Evolutionary conservation across 208 protist genomes (phyloP).

Genomic region (Leishmania martiniquensis): DNA sequence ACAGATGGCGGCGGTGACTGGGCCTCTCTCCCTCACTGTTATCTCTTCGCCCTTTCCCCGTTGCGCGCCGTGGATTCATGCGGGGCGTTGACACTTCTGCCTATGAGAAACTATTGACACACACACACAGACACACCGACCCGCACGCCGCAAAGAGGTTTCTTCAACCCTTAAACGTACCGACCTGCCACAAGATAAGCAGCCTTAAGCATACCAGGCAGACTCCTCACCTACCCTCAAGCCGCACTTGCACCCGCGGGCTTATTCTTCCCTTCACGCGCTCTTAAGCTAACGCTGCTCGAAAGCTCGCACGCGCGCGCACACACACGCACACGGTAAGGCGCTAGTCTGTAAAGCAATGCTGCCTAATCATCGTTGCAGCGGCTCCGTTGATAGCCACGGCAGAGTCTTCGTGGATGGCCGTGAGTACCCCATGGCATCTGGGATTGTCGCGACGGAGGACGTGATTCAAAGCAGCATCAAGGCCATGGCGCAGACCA

Average conservation of each 20-base stretch:
- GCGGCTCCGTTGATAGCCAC: conserved; percentile 33
- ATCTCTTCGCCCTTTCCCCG: not conserved
- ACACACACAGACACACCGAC: not conserved
- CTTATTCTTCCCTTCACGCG: not conserved
- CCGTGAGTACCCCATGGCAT: conserved; percentile 83
- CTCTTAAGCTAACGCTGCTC: not conserved
- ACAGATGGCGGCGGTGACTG: not conserved
- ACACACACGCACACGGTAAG: not conserved
- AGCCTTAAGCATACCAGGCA: not conserved
- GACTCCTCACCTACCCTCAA: not conserved
- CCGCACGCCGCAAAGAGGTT: not conserved
- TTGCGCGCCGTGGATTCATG: not conserved
- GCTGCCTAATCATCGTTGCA: conserved; percentile 29
- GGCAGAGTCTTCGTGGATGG: conserved; percentile 74
- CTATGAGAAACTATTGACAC: not conserved
- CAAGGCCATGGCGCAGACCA: conserved; percentile 48
- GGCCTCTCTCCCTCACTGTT: not conserved
- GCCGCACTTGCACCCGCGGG: not conserved
- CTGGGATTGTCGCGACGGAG: conserved; percentile 72
- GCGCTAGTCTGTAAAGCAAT: conserved; percentile 1
- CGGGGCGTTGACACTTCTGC: not conserved
- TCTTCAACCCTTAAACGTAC: not conserved
- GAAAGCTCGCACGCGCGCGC: not conserved
- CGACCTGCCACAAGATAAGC: not conserved
- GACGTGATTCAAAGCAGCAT: conserved; percentile 63